Conservation (phyloP, 768 basidiomycete species). For the Amanita molliuscula region DNA sequence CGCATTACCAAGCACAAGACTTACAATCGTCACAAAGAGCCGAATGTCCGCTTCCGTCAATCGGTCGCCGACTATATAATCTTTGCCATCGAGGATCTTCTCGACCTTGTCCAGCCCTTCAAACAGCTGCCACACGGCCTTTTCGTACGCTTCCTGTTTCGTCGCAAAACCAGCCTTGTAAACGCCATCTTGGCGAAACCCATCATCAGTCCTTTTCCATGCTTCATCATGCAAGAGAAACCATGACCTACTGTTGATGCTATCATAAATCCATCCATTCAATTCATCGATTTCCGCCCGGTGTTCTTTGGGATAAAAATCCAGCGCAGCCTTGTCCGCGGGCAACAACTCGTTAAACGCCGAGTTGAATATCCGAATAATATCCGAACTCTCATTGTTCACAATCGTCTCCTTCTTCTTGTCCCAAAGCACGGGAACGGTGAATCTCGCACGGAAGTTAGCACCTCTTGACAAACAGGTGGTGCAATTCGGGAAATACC, state of each 20-base stretch:
- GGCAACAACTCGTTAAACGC: conserved; percentile 71
- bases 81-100: conserved; percentile 61
- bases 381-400: conserved; percentile 93
- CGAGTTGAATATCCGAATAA: conserved; percentile 88
- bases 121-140: conserved; percentile 66
- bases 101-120: conserved; percentile 76
- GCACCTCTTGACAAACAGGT: too few species aligned
- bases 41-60: conserved; percentile 83
- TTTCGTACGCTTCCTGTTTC: conserved; percentile 70
- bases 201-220: background rate
- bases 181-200: conserved; percentile 50
- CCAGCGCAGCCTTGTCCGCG: conserved; percentile 49
- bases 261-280: conserved; percentile 81
- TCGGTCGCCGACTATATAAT: conserved; percentile 73
- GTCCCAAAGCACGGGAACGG: conserved; percentile 90
- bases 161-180: conserved; percentile 88
- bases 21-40: conserved; percentile 87
- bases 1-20: conserved; percentile 14
- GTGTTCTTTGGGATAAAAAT: conserved; percentile 71
- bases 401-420: conserved; percentile 81
- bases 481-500: conserved; percentile 23
- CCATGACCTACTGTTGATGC: conserved; percentile 60
- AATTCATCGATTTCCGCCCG: conserved; percentile 71
- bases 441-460: conserved; percentile 40
- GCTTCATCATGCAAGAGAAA: background rate